Base-by-base conservation (phyloP, 495 filamentous ascomycete genomes). In the Penicillium egyptiacum region DNA sequence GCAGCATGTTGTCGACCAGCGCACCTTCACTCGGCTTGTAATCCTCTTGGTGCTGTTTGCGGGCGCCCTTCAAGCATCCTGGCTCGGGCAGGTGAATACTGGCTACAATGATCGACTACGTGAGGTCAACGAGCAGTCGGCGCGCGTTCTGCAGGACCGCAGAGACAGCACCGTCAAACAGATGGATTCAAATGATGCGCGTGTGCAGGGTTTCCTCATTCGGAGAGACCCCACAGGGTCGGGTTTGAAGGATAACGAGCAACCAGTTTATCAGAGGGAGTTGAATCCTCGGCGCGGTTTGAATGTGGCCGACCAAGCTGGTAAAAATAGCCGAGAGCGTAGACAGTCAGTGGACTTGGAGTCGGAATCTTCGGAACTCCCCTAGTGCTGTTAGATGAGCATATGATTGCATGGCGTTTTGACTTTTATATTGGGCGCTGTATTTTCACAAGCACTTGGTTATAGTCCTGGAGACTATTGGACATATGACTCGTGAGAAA, bases 201-300 rank as follows among this genome's bases (percentile, higher is more conserved):
- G 88, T 49, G 81, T 96, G 33, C 75, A 89, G 59, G 79, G 68
- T n/a, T 96, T 96, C 63, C 63, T 95, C 20, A 78, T 82, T 63
- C 81, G 86, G 37, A 80, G 89, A 56, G 86, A 93, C 58, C 77
- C 77, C 17, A 70, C 70, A 2, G 75, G 79, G 14, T 71, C 66
- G 50, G 79, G 78, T 7, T 54, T 80, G 46, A 78, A 80, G 54
- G 71, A 72, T 28, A 67, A 68, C 14, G 77, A 80, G 49, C 63
- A 75, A 25, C 16, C 51, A 11, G 65, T 77, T 26, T 80, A 80
- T 57, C 55, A 68, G 33, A 52, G 68, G 39, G 68, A 68, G 26
- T 59, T 79, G 5, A 59, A 65, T 64, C 57, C 66, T 52, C 62
- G 55, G n/a, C 49, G 56, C 14, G 33, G 53, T 23, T 42, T 51